A percentile compares a stretch with the other conserved stretches of the same genome.
Conservation (phyloP, 768 basidiomycete species). For the Cyclocybe aegerita region DNA sequence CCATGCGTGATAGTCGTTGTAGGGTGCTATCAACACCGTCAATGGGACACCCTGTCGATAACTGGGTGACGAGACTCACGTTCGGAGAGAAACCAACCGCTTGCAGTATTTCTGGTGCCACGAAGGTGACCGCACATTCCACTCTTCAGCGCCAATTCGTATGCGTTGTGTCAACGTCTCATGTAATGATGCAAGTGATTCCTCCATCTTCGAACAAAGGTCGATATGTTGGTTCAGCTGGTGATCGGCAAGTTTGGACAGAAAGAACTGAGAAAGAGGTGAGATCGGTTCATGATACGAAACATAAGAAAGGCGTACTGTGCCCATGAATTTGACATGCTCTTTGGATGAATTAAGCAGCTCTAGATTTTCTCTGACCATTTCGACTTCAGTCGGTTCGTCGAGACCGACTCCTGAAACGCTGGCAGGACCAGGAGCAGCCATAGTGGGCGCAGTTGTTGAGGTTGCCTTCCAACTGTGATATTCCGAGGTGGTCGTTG, state of each 20-base stretch:
- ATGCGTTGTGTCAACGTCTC: constrained; percentile 21
- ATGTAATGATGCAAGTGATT: constrained; percentile 22
- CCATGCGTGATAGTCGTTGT: constrained; percentile 26
- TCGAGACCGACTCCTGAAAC: constrained; percentile 13
- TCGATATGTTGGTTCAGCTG: constrained; percentile 29
- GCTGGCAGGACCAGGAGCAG: not conserved
- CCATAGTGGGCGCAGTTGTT: constrained; percentile 7
- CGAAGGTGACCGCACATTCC: constrained; percentile 28
- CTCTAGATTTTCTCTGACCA: constrained; percentile 24
- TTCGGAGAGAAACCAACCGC: constrained; percentile 32
- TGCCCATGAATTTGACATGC: constrained; percentile 26
- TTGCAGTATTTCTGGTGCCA: constrained; percentile 33
- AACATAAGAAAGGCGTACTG: constrained; percentile 17
- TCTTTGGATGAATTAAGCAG: constrained; percentile 20
- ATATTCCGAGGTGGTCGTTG: constrained; percentile 13
- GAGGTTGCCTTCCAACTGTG: constrained; percentile 9
- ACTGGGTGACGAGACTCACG: constrained; percentile 18
- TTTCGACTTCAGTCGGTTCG: constrained; percentile 20
- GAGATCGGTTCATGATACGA: not conserved
- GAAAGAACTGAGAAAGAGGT: constrained; percentile 19
- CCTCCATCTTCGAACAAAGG: constrained; percentile 26
- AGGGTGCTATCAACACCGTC: constrained; percentile 24
- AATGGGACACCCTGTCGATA: constrained; percentile 3
- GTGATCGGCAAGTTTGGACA: constrained; percentile 17
- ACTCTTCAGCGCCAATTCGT: constrained; percentile 30